phyloP scores from a whole-genome alignment of 371 early-diverging fungal species.

The Mucor ambiguus region DNA sequence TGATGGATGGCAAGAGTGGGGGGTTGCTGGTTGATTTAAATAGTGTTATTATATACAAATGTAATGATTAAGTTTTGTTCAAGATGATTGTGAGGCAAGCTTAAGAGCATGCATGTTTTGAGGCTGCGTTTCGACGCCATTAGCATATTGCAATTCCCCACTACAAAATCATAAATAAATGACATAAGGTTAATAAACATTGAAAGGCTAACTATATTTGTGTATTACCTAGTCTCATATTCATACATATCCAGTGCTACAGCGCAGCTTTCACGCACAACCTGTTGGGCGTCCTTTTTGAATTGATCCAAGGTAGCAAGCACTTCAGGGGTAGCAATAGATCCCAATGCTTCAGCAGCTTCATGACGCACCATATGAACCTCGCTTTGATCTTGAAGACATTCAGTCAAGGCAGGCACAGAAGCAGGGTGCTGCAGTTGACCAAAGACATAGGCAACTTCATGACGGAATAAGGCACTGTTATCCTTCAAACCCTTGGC shows the following conservation, averaged over 20 bases:
- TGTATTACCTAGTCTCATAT: conserved; percentile 72
- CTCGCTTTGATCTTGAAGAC: conserved; percentile 74
- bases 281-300: conserved; percentile 76
- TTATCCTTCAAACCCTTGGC: conserved; percentile 85
- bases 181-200: not conserved
- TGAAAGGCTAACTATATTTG: not conserved
- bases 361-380: conserved; percentile 99
- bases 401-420: conserved; percentile 82
- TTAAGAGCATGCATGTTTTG: conserved; percentile 42
- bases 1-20: not conserved
- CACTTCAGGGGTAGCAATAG: conserved; percentile 93
- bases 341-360: conserved; percentile 99
- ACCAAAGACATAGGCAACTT: conserved; percentile 97
- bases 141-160: conserved; percentile 74
- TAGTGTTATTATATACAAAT: conserved; percentile 3
- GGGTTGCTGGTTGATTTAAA: not conserved
- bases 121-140: conserved; percentile 44
- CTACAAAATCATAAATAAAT: conserved; percentile 7
- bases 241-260: conserved; percentile 98
- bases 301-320: conserved; percentile 75
- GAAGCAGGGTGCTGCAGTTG: conserved; percentile 94
- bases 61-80: not conserved
- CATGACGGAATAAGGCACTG: conserved; percentile 75
- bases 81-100: conserved; percentile 15
- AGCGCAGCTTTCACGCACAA: conserved; percentile 94